Evolutionary conservation across 257 asterid genomes (phyloP), one percentile per base, ranked within the genome.

Genomic region (Oldenlandia corymbosa): DNA sequence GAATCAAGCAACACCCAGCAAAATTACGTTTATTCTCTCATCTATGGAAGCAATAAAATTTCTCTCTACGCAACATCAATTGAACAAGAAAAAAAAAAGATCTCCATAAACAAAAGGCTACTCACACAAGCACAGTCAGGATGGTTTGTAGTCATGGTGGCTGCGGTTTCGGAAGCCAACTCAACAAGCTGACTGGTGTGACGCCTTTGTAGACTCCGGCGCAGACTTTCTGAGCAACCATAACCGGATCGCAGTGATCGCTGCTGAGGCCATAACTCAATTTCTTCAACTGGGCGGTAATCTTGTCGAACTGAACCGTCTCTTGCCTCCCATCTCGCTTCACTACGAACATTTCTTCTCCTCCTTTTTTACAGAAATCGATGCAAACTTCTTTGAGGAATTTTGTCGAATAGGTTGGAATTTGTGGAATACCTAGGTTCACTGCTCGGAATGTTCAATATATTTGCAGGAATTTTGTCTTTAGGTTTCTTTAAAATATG

Each of bases 151-250:
- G 97, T 90, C 96, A 93, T 56, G 46, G 94, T 97, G 0, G 99
- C 99, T 0, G 99, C 84, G 2, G 99, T 93, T 80, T 93, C 97
- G 2, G 99, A 97, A 26, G 97, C 99, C 86, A 93, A 74, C 51
- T 87, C 97, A 71, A 87, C 97, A 71, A 93, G 92, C 85, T 87
- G 96, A 71, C 95, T 93, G 9, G 99, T 93, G 99, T 90, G 21
- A 93, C 94, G 55, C 97, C 96, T 41, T 81, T 87, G 69, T 83
- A 93, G 41, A 93, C 97, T 28, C 99, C 97, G 0, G 99, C 99
- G 57, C 95, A 90, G 32, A 93, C 99, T 64, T 93, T 93, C 64
- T 90, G 95, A 18, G 97, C 75, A 17, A 93, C 96, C 59, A 93
- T 74, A 52, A 87, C 90, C 0, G 99, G 96, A 63, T 93, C 96